Percentiles rank a stretch among this genome's conserved stretches.
Conservation (phyloP, 306 rosid species). For the Parietaria judaica region DNA sequence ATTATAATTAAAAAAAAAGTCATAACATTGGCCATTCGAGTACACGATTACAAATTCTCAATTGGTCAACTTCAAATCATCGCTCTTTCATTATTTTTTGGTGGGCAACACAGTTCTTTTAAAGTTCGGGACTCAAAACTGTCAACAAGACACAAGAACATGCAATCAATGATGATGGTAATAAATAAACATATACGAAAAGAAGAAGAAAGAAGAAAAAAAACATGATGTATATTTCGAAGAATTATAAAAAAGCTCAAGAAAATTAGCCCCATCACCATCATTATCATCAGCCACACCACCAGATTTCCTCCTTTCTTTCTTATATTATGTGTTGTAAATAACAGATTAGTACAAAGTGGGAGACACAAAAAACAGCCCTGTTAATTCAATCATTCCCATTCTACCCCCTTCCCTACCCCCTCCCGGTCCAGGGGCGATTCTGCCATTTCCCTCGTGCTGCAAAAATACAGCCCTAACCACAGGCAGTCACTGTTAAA, state of each 20-base stretch:
- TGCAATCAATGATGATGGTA: not conserved
- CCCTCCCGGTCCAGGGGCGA: constrained; percentile 19
- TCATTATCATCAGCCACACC: constrained; percentile 43
- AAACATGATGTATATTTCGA: constrained; percentile 38
- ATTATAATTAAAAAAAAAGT: too few relatives aligned
- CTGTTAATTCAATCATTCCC: constrained; percentile 33
- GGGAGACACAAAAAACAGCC: constrained; percentile 35
- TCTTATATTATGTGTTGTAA: constrained; percentile 38
- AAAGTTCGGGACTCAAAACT: too few relatives aligned
- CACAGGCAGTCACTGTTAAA: constrained; percentile 16
- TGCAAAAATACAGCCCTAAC: constrained; percentile 40
- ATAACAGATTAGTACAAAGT: constrained; percentile 56
- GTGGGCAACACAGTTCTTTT: too few relatives aligned
- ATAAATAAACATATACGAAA: not conserved
- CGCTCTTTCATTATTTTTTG: too few relatives aligned
- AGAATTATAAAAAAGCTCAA: constrained; percentile 23
- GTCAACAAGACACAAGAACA: too few relatives aligned
- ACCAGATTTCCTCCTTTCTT: constrained; percentile 43
- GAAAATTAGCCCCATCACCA: constrained; percentile 37
- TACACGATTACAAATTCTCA: too few relatives aligned
- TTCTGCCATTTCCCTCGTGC: constrained; percentile 41
- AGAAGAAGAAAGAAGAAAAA: not conserved
- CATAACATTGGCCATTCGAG: too few relatives aligned
- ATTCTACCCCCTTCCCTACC: not conserved
- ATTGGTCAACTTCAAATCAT: too few relatives aligned